Conservation (phyloP, 2,329 filamentous ascomycete species). For the Paraphoma sp. region DNA sequence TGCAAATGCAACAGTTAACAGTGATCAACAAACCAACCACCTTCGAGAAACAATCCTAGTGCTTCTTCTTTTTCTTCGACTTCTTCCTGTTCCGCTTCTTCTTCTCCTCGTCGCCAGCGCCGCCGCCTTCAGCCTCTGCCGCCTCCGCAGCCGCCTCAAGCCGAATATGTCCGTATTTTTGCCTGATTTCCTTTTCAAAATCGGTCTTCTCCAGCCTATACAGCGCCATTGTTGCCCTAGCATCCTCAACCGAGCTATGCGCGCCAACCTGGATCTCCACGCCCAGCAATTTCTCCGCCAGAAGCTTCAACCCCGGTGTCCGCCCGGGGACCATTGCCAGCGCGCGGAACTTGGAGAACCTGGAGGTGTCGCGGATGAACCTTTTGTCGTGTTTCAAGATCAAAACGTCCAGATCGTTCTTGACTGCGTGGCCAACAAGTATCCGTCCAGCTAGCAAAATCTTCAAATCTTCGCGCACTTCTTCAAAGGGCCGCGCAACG, state of each 20-base stretch:
- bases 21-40: neutral
- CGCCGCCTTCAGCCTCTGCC: slow-evolving; percentile 26
- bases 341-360: slow-evolving; percentile 75
- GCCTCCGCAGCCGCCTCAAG: slow-evolving; percentile 28
- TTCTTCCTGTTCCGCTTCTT: slow-evolving; percentile 47
- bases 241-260: slow-evolving; percentile 75
- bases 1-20: slow-evolving; percentile 10
- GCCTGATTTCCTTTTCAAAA: slow-evolving; percentile 82
- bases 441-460: slow-evolving; percentile 73
- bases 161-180: slow-evolving; percentile 58
- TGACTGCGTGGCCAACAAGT: slow-evolving; percentile 82
- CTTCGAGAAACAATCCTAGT: neutral
- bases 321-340: slow-evolving; percentile 65
- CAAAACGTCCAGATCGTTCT: slow-evolving; percentile 77
- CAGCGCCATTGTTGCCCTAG: slow-evolving; percentile 85
- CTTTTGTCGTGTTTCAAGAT: slow-evolving; percentile 78
- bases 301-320: slow-evolving; percentile 70
- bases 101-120: slow-evolving; percentile 23
- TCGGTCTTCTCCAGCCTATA: slow-evolving; percentile 82
- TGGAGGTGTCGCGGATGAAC: slow-evolving; percentile 85
- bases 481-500: slow-evolving; percentile 65
- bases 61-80: slow-evolving; percentile 46
- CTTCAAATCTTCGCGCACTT: slow-evolving; percentile 77
- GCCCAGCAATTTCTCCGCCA: slow-evolving; percentile 64
- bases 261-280: slow-evolving; percentile 66